Base-by-base conservation (phyloP, 2,329 filamentous ascomycete genomes). In the Sarocladium kiliense region DNA sequence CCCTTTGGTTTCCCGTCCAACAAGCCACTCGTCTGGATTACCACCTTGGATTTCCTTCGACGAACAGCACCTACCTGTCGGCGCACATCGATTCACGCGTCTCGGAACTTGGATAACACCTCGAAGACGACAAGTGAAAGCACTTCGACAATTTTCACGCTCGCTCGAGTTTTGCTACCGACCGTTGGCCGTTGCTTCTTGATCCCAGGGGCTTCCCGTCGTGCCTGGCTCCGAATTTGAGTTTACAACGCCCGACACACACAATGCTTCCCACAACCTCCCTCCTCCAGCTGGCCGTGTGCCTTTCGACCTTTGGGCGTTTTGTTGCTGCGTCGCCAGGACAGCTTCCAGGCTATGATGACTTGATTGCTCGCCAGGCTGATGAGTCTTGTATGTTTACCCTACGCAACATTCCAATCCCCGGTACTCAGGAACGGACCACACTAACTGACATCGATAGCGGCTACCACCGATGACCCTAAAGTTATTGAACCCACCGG, bases 291-390 rank as follows among this genome's bases (percentile, higher is more conserved):
- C 64, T 81, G 61, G 74, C 79, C 53, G 60, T 78, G 55, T 72
- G 82, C 60, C 71, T 85, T 16, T 69, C 69, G 42, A 75, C 81
- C 30, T 67, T 84, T 54, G 69, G 77, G 9, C 73, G 77, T 16
- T 60, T 80, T 21, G 75, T 75, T n/a, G 74, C 78, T 54, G 80
- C 76, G 56, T 84, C 81, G 81, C 77, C 81, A 19, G 69, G 66
- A 58, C 83, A 78, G 76, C 68, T 84, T 36, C 80, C 81, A 18
- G 74, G 79, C 12, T 49, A 76, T 34, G 77, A 84, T 59, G 65
- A 76, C 14, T 64, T 86, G 34, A 69, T 85, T 39, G 80, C 79
- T 51, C 75, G 79, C 57, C 47, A 54, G 49, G 72, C 74, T 58
- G 71, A 78, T 59, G 71, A 78, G 58, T 67, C 70, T 44, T 66